Evolutionary conservation across 768 basidiomycete genomes (phyloP).

Genomic region (Ramaria rubella): DNA sequence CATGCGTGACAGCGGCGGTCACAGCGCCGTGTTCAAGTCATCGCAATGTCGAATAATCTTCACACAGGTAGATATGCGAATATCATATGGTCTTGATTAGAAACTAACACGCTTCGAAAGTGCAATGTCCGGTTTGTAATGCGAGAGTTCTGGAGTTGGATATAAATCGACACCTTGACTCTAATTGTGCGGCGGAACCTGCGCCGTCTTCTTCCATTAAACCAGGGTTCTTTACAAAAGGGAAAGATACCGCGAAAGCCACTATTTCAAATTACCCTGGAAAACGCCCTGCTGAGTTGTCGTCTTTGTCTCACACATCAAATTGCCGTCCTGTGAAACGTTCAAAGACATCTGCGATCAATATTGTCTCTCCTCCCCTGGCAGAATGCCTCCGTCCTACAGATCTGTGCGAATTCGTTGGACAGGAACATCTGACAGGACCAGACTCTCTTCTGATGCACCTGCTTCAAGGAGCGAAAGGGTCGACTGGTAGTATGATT

Average conservation of each 20-base stretch:
- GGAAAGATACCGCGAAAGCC: constrained; percentile 19
- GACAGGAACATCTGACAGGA: constrained; percentile 59
- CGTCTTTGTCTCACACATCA: constrained; percentile 1
- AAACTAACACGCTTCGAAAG: neutral
- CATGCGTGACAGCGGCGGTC: too few species aligned
- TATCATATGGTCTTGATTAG: neutral
- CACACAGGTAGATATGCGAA: constrained; percentile 3
- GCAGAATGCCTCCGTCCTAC: constrained; percentile 70
- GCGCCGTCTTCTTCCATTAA: constrained; percentile 8
- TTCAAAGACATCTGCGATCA: constrained; percentile 17
- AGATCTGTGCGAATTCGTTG: constrained; percentile 58
- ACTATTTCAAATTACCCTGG: constrained; percentile 39
- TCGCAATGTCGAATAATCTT: too few species aligned
- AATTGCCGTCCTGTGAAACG: constrained; percentile 19
- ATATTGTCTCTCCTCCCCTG: constrained; percentile 40
- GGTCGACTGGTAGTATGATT: constrained; percentile 47
- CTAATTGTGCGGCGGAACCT: constrained; percentile 26
- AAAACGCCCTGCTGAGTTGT: neutral
- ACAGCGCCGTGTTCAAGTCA: too few species aligned
- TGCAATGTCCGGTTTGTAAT: constrained; percentile 8
- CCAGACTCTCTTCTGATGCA: constrained; percentile 50
- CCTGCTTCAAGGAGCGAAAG: constrained; percentile 40
- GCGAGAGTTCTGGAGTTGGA: constrained; percentile 28
- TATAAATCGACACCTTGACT: constrained; percentile 52
- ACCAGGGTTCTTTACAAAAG: constrained; percentile 13